Conservation (phyloP, 1,139 yeast species). For the Kodamaea sp. region DNA sequence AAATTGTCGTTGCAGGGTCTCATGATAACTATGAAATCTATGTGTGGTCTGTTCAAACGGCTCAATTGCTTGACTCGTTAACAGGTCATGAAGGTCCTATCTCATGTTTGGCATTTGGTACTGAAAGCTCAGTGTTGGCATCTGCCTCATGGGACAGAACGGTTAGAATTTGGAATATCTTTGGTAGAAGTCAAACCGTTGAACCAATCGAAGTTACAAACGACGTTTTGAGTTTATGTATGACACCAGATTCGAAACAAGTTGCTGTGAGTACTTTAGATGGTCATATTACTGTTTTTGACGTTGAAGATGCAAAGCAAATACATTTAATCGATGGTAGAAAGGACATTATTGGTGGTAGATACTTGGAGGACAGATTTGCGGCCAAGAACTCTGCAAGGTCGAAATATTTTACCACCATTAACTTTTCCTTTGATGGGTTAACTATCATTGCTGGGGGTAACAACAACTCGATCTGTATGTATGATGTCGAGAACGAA, state of each 20-base stretch:
- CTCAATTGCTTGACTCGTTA: slow-evolving; percentile 80
- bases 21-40: slow-evolving; percentile 85
- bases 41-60: slow-evolving; percentile 97
- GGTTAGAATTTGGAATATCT: slow-evolving; percentile 87
- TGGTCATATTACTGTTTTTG: slow-evolving; percentile 84
- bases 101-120: slow-evolving; percentile 81
- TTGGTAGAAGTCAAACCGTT: slow-evolving; percentile 77
- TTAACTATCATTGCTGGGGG: slow-evolving; percentile 87
- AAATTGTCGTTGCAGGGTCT: slow-evolving; percentile 93
- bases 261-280: slow-evolving; percentile 85
- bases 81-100: slow-evolving; percentile 97
- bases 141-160: slow-evolving; percentile 98
- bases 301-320: slow-evolving; percentile 78
- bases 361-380: slow-evolving; percentile 79
- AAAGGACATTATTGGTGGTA: slow-evolving; percentile 82
- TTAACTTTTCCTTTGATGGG: slow-evolving; percentile 89
- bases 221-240: slow-evolving; percentile 79
- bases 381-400: slow-evolving; percentile 77
- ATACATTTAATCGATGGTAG: slow-evolving; percentile 81
- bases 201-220: slow-evolving; percentile 86
- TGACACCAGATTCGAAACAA: slow-evolving; percentile 91
- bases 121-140: slow-evolving; percentile 74
- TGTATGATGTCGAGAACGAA: slow-evolving; percentile 85
- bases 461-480: slow-evolving; percentile 82
- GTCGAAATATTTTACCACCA: slow-evolving; percentile 76